phyloP scores from a whole-genome alignment of 805 yeast genomes.

The Metschnikowia proteae region DNA sequence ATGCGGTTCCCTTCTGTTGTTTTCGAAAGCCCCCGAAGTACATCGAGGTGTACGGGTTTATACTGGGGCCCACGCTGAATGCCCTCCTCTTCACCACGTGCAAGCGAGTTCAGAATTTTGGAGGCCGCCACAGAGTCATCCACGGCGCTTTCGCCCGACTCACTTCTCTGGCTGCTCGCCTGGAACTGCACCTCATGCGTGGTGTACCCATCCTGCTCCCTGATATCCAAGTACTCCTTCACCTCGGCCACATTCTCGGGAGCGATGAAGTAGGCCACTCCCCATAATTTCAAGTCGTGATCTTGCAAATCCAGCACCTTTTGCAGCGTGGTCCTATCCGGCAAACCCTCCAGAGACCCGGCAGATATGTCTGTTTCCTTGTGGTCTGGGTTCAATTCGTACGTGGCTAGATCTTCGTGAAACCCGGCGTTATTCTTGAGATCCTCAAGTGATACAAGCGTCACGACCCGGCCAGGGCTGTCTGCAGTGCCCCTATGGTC shows the following conservation, averaged over 20 bases:
- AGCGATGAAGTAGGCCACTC: constrained; percentile 79
- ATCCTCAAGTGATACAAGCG: constrained; percentile 61
- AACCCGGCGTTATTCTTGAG: constrained; percentile 41
- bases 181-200: constrained; percentile 63
- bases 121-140: not conserved
- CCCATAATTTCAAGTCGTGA: constrained; percentile 59
- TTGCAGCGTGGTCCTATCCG: not conserved
- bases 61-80: not conserved
- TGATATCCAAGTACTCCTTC: constrained; percentile 62
- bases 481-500: constrained; percentile 90
- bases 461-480: constrained; percentile 85
- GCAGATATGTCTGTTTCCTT: not conserved
- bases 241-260: constrained; percentile 60
- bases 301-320: constrained; percentile 24
- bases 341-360: constrained; percentile 8
- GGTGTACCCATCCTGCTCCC: constrained; percentile 90
- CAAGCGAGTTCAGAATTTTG: no score
- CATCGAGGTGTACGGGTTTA: constrained; percentile 4
- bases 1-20: constrained; percentile 34
- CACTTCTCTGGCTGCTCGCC: constrained; percentile 22
- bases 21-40: constrained; percentile 14
- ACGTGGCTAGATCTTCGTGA: constrained; percentile 39
- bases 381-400: constrained; percentile 21
- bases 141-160: constrained; percentile 15
- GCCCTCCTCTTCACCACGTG: constrained; percentile 5